phyloP scores from a whole-genome alignment of 305 asterid species.

The Solanum hybrid region DNA sequence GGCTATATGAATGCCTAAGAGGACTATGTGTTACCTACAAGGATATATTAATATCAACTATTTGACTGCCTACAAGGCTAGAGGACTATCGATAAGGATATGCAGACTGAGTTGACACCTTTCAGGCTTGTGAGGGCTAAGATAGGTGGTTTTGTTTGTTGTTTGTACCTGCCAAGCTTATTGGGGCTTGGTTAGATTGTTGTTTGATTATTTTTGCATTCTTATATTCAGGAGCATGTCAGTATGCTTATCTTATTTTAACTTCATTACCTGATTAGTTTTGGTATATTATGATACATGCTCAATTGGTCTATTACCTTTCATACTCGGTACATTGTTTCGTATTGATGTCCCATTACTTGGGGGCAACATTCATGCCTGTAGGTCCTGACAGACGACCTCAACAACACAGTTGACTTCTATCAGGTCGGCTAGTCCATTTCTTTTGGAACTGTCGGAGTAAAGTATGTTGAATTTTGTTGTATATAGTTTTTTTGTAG shows the following conservation, averaged over 20 bases:
- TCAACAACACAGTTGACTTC: not conserved
- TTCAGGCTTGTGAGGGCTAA: not conserved
- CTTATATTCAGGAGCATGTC: not conserved
- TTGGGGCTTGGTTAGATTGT: not conserved
- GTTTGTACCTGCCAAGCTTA: not conserved
- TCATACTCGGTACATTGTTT: not conserved
- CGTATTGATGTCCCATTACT: not conserved
- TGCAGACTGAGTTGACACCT: not conserved
- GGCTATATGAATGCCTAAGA: not conserved
- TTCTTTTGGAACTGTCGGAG: not conserved
- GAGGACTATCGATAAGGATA: not conserved
- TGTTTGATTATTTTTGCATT: not conserved
- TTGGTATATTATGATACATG: not conserved
- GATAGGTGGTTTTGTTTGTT: not conserved
- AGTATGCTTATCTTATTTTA: not conserved
- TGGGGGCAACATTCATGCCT: not conserved
- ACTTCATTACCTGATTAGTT: not conserved
- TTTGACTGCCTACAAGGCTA: not conserved
- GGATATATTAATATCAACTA: not conserved
- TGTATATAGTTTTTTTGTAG: not conserved
- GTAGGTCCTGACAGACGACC: not conserved
- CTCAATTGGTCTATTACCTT: not conserved
- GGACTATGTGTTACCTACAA: not conserved
- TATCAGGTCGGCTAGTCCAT: not conserved
- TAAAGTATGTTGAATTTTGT: not conserved